A percentile compares a stretch with the other conserved stretches of the same genome.
phyloP scores from a whole-genome alignment of 768 basidiomycete genomes.

The Suillus discolor region DNA sequence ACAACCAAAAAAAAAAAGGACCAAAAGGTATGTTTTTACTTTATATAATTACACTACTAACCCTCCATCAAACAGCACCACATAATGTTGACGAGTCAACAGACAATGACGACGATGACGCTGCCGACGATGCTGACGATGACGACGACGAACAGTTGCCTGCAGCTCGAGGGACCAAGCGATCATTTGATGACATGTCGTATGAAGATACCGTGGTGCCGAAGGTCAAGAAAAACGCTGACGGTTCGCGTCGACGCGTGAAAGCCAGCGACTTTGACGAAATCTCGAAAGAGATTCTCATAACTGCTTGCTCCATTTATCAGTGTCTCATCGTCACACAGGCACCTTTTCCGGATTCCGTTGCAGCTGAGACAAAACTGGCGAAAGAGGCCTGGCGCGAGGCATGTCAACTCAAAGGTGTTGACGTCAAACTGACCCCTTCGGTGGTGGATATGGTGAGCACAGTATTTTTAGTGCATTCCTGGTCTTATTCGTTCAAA shows the following conservation, averaged over 20 bases:
- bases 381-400: too few relatives aligned
- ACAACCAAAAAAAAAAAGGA: background rate
- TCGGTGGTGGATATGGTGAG: too few relatives aligned
- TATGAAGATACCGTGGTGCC: background rate
- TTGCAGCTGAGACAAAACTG: too few relatives aligned
- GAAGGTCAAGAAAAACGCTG: background rate
- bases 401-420: too few relatives aligned
- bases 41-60: background rate
- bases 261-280: conserved; percentile 23
- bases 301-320: conserved; percentile 17
- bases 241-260: background rate
- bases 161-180: background rate
- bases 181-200: background rate
- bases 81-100: background rate
- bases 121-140: too few relatives aligned
- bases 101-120: background rate
- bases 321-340: conserved; percentile 21
- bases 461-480: too few relatives aligned
- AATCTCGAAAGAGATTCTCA: conserved; percentile 21
- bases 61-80: background rate
- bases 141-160: background rate
- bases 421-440: too few relatives aligned
- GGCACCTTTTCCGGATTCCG: too few relatives aligned
- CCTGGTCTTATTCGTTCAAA: too few relatives aligned
- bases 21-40: background rate